phyloP scores from a whole-genome alignment of 345 rosid genomes.

The Salix purpurea region DNA sequence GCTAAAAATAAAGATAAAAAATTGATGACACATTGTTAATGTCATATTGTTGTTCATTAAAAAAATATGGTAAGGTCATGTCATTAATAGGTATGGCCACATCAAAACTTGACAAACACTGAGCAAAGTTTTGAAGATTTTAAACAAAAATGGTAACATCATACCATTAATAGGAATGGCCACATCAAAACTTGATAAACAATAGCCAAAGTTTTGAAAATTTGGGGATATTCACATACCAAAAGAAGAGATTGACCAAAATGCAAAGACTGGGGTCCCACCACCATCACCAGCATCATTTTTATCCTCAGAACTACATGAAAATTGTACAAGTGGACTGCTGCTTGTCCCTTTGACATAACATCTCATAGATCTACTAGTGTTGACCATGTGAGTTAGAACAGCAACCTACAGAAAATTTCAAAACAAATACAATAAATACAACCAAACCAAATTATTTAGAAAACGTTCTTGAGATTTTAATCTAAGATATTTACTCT shows the following conservation, averaged over 20 bases:
- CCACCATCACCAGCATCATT: slow-evolving; percentile 72
- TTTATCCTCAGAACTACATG: slow-evolving; percentile 37
- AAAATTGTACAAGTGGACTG: slow-evolving; percentile 64
- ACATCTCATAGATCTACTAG: slow-evolving; percentile 61
- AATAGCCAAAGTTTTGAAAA: background rate
- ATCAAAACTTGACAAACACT: background rate
- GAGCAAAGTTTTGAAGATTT: background rate
- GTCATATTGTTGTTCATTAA: too few relatives aligned
- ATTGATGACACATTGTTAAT: too few relatives aligned
- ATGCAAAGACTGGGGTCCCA: slow-evolving; percentile 60
- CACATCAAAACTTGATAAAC: background rate
- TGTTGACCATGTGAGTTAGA: slow-evolving; percentile 55
- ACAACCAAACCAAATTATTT: background rate
- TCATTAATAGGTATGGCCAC: background rate
- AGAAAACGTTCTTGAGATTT: background rate
- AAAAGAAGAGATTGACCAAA: slow-evolving; percentile 51
- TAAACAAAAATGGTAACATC: background rate
- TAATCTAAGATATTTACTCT: too few relatives aligned
- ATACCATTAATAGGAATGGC: background rate
- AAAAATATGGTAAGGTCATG: background rate
- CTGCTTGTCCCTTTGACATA: slow-evolving; percentile 41
- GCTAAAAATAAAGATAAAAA: too few relatives aligned
- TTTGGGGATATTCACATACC: slow-evolving; percentile 33
- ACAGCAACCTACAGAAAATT: slow-evolving; percentile 45
- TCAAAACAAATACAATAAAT: background rate